These are phyloP conservation scores for Noccaea caerulescens DNA, from an alignment of 345 rosid species.

Conservation along the genomic window DNA sequence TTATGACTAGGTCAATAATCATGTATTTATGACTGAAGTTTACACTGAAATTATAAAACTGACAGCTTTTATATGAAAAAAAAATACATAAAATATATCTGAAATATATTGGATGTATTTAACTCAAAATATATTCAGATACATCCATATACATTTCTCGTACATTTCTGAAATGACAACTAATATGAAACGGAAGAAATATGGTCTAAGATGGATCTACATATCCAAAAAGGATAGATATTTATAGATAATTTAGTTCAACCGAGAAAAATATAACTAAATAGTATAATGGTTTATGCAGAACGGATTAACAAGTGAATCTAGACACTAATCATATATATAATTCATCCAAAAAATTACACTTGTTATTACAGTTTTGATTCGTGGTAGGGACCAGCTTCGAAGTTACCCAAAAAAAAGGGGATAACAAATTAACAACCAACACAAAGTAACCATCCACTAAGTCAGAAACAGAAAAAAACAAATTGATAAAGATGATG, in stretches of 20 bases:
- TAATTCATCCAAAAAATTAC: background rate
- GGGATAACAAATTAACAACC: background rate
- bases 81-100: background rate
- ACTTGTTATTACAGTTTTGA: background rate
- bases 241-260: background rate
- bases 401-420: background rate
- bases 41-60: background rate
- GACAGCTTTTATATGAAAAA: background rate
- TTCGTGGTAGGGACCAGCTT: slow-evolving; percentile 10
- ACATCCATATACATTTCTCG: too few species aligned
- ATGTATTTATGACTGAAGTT: background rate
- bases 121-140: too few species aligned
- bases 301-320: slow-evolving; percentile 11
- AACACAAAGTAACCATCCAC: background rate
- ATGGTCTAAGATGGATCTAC: background rate
- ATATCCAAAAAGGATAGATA: background rate
- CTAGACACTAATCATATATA: background rate
- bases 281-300: background rate
- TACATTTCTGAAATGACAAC: too few species aligned
- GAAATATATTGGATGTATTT: too few species aligned
- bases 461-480: background rate
- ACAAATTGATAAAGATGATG: slow-evolving; percentile 17
- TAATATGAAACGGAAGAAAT: background rate
- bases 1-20: background rate
- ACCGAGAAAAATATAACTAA: too few species aligned